These are phyloP conservation scores for Suillus tomentosus DNA, from an alignment of 768 basidiomycete species.

Conservation along the genomic window DNA sequence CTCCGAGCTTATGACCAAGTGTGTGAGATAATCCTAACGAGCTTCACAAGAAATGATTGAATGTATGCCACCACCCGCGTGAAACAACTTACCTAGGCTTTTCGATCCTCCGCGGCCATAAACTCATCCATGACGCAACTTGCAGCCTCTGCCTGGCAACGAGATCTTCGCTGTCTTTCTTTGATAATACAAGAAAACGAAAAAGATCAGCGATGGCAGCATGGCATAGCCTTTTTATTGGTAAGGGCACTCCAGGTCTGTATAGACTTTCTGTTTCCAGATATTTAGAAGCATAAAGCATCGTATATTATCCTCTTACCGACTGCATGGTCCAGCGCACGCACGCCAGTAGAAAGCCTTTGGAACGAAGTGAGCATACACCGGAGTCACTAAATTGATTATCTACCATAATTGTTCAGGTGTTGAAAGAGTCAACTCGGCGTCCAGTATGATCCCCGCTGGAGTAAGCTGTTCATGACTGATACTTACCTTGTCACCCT, in stretches of 20 bases:
- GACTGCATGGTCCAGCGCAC: conserved; percentile 78
- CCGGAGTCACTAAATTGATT: conserved; percentile 14
- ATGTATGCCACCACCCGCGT: not conserved
- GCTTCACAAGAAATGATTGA: conserved; percentile 34
- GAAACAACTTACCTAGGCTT: conserved; percentile 48
- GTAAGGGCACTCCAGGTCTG: conserved; percentile 52
- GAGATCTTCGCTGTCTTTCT: conserved; percentile 56
- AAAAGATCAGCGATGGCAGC: conserved; percentile 72
- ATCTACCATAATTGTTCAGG: conserved; percentile 74
- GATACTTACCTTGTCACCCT: conserved; percentile 62
- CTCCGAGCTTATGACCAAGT: conserved; percentile 74
- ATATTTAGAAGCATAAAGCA: conserved; percentile 3
- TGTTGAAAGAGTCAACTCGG: conserved; percentile 69
- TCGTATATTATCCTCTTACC: conserved; percentile 41
- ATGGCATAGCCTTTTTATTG: conserved; percentile 65
- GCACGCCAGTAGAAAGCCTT: conserved; percentile 79
- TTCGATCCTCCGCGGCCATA: conserved; percentile 66
- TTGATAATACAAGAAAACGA: conserved; percentile 67
- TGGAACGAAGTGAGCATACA: conserved; percentile 13
- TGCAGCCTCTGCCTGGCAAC: conserved; percentile 68
- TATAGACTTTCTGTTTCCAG: conserved; percentile 54
- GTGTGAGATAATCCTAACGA: conserved; percentile 76
- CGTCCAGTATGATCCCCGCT: conserved; percentile 75
- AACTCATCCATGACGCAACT: conserved; percentile 78
- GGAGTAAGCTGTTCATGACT: conserved; percentile 60